A percentile compares a stretch with the other conserved stretches of the same genome.
Evolutionary conservation across 164 flowering plant genomes (phyloP).

Genomic region (Cinnamomum micranthum): DNA sequence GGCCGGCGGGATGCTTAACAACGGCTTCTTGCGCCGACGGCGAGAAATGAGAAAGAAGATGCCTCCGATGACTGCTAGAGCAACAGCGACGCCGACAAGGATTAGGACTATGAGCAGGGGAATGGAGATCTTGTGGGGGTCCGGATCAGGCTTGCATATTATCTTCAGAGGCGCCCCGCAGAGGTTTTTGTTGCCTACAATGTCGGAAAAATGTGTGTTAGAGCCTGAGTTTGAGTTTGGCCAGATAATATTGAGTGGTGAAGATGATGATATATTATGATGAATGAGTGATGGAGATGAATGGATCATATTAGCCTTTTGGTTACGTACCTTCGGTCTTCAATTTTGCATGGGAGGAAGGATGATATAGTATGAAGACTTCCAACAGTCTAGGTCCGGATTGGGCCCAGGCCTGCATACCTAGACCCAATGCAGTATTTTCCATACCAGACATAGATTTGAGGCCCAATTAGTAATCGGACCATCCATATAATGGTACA

Average conservation of each 20-base stretch:
- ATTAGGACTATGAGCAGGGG: constrained; percentile 9
- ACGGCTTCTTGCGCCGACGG: background rate
- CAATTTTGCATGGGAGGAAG: too few relatives aligned
- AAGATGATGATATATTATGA: background rate
- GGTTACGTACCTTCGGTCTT: too few relatives aligned
- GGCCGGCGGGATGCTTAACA: background rate
- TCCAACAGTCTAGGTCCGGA: too few relatives aligned
- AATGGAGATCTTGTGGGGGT: background rate
- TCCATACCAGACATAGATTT: background rate
- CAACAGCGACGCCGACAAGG: constrained; percentile 15
- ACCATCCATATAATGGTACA: too few relatives aligned
- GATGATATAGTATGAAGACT: too few relatives aligned
- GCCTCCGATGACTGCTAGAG: constrained; percentile 17
- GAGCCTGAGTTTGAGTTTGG: constrained; percentile 15
- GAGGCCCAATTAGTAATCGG: background rate
- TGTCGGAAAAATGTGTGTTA: background rate
- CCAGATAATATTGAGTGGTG: background rate
- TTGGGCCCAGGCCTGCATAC: background rate
- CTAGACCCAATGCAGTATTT: background rate
- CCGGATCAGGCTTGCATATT: constrained; percentile 7
- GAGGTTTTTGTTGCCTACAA: constrained; percentile 47
- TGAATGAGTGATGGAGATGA: too few relatives aligned
- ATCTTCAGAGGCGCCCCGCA: constrained; percentile 45
- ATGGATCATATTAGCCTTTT: too few relatives aligned
- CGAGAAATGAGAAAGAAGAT: constrained; percentile 17